phyloP scores from a whole-genome alignment of 768 basidiomycete species.

The Leccinum arenicola region DNA sequence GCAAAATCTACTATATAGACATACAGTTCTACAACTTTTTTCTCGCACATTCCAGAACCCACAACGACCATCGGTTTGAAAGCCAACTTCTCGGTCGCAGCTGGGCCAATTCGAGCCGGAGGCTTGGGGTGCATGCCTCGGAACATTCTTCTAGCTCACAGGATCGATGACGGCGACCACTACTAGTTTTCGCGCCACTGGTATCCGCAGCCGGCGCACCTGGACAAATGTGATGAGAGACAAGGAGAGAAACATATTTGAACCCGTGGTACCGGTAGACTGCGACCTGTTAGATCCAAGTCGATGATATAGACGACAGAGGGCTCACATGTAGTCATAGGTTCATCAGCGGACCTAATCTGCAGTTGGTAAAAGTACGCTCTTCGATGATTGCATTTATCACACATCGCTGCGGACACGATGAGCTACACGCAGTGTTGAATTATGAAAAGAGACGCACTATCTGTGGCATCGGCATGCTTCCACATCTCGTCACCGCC shows the following conservation, averaged over 20 bases:
- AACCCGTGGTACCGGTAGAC: constrained; percentile 55
- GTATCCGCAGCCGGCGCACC: constrained; percentile 61
- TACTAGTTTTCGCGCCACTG: constrained; percentile 68
- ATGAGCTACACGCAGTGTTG: neutral
- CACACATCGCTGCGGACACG: constrained; percentile 45
- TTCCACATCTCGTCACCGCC: constrained; percentile 94
- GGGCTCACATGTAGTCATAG: constrained; percentile 59
- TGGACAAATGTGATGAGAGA: constrained; percentile 22
- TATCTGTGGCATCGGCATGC: constrained; percentile 84
- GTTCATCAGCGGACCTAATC: constrained; percentile 90
- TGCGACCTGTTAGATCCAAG: constrained; percentile 22
- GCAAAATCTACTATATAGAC: no score
- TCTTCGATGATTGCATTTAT: constrained; percentile 79
- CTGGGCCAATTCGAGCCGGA: no score
- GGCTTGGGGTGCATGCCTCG: no score
- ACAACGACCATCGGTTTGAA: no score
- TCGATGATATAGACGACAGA: neutral
- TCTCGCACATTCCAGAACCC: no score
- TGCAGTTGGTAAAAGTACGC: constrained; percentile 97
- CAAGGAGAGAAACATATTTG: neutral
- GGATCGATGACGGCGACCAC: neutral
- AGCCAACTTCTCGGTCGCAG: no score
- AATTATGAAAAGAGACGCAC: constrained; percentile 36
- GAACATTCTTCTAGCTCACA: no score
- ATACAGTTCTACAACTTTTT: no score